phyloP scores from a whole-genome alignment of 306 rosid genomes.

The Boehmeria nivea region DNA sequence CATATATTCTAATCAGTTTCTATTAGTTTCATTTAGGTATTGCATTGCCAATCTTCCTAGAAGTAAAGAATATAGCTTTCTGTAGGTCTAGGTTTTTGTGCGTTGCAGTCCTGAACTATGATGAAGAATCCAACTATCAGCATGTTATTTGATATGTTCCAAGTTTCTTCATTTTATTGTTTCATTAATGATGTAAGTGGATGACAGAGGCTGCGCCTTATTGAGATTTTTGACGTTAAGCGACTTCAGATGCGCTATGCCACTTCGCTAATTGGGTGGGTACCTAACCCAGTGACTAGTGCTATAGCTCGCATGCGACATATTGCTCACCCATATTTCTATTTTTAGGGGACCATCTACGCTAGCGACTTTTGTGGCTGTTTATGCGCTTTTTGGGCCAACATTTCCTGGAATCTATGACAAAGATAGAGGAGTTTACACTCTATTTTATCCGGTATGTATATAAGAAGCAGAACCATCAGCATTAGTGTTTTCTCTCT shows the following conservation, averaged over 20 bases:
- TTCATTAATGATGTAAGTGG: constrained; percentile 2
- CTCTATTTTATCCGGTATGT: constrained; percentile 88
- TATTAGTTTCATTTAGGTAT: constrained; percentile 6
- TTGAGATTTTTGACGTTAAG: constrained; percentile 93
- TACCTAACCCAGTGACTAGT: constrained; percentile 9
- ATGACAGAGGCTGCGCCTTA: constrained; percentile 81
- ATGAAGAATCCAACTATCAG: no score
- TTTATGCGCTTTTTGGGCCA: constrained; percentile 93
- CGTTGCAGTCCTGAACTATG: no score
- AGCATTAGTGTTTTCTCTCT: neutral
- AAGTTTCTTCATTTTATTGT: neutral
- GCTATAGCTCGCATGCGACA: neutral
- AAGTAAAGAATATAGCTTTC: no score
- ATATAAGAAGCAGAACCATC: constrained; percentile 12
- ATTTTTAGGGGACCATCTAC: constrained; percentile 74
- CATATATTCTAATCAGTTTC: neutral
- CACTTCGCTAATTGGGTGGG: constrained; percentile 85
- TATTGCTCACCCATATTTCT: constrained; percentile 16
- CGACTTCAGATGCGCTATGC: constrained; percentile 97
- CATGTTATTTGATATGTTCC: neutral
- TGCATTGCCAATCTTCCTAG: neutral
- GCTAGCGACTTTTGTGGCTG: constrained; percentile 87
- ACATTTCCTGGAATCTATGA: constrained; percentile 89
- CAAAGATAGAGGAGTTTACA: constrained; percentile 83
- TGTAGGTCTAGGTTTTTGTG: no score